Evolutionary conservation across 495 filamentous ascomycete genomes (phyloP).

Genomic region (Aspergillus incahuasiensis): DNA sequence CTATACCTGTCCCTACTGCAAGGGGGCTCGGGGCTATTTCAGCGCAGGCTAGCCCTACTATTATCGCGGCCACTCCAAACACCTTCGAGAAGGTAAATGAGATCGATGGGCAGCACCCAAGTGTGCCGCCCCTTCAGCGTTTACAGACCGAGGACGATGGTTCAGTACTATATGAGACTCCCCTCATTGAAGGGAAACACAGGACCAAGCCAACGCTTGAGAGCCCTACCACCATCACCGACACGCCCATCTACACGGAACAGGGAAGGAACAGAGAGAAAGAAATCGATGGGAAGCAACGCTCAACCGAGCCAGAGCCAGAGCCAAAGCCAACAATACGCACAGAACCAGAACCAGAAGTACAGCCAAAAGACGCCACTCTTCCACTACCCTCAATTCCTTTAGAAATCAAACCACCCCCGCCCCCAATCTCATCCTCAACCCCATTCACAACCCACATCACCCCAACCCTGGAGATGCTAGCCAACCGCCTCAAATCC

Average conservation of each 20-base stretch:
- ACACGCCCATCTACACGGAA: neutral
- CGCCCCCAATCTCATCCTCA: constrained; percentile 41
- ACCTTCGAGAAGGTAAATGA: too few species aligned
- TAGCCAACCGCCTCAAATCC: constrained; percentile 49
- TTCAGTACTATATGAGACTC: too few species aligned
- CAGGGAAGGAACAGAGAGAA: neutral
- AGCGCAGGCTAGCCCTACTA: neutral
- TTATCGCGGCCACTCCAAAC: neutral
- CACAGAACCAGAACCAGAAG: neutral
- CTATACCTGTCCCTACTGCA: neutral
- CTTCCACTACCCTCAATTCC: neutral
- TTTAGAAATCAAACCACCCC: constrained; percentile 39
- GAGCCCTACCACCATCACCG: neutral
- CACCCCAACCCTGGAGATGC: constrained; percentile 50
- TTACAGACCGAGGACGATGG: too few species aligned
- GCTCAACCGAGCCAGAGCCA: neutral
- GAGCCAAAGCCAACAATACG: too few species aligned
- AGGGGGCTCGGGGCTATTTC: neutral
- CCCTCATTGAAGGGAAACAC: too few species aligned
- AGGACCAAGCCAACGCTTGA: too few species aligned
- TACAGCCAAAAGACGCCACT: neutral
- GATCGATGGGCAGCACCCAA: too few species aligned
- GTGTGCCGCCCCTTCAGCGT: too few species aligned
- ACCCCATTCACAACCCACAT: constrained; percentile 43
- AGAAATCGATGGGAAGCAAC: neutral